Percentiles rank a stretch among this genome's conserved stretches.
Evolutionary conservation across 805 yeast genomes (phyloP).

Genomic region (Candida palmyrensis): DNA sequence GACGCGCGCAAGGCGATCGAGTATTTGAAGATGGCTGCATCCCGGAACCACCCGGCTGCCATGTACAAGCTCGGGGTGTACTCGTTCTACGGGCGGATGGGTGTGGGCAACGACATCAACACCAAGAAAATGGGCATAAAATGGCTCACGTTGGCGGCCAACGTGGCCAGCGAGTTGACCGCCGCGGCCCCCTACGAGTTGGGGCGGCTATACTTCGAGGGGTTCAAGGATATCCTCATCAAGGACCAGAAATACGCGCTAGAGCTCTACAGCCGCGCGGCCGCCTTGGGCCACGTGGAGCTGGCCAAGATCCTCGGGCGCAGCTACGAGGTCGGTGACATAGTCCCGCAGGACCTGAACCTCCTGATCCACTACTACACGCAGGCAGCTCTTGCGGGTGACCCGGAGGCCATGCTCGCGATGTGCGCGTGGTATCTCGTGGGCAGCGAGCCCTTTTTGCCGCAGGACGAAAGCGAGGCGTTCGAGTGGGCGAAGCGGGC

Average conservation of each 20-base stretch:
- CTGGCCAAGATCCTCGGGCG: constrained; percentile 78
- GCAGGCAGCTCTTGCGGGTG: constrained; percentile 84
- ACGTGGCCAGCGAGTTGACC: constrained; percentile 75
- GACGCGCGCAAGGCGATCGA: constrained; percentile 85
- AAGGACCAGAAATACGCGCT: constrained; percentile 80
- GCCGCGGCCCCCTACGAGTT: constrained; percentile 94
- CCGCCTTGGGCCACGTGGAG: constrained; percentile 78
- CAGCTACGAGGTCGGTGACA: constrained; percentile 77
- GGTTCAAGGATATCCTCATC: constrained; percentile 82
- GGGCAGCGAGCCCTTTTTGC: constrained; percentile 81
- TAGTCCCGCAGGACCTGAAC: constrained; percentile 72
- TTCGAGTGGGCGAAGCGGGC: constrained; percentile 93
- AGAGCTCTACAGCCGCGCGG: constrained; percentile 81
- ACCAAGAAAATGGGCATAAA: constrained; percentile 84
- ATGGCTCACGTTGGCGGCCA: constrained; percentile 87
- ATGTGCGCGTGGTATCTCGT: constrained; percentile 96
- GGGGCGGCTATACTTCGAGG: constrained; percentile 76
- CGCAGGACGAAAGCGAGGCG: constrained; percentile 76
- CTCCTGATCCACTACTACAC: constrained; percentile 90
- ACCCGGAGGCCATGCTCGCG: constrained; percentile 85
- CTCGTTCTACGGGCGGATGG: constrained; percentile 81
- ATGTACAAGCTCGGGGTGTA: constrained; percentile 90
- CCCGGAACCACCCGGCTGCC: constrained; percentile 93
- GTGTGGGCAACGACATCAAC: constrained; percentile 59
- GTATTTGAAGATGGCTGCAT: constrained; percentile 79